Base-by-base conservation (phyloP, 768 basidiomycete species). In the Lactarius pseudohatsudake region DNA sequence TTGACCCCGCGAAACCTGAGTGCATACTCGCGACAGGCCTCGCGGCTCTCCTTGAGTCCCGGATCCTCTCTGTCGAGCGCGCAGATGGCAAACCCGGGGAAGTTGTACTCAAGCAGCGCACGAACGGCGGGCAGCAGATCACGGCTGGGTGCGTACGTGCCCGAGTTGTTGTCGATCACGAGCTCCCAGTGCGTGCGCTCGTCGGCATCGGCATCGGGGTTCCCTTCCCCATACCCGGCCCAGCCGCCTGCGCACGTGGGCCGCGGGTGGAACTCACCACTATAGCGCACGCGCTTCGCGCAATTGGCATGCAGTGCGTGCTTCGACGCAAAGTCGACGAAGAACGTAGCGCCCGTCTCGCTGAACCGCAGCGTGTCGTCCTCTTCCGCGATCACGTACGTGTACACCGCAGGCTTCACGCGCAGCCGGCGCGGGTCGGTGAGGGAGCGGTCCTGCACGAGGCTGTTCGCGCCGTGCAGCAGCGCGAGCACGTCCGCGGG, bases 301-400 rank as follows among this genome's bases (percentile, higher is more conserved):
- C 90, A 91, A 74, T 91, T 90, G 50, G 86, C 81, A 77, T 94
- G 92, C 73, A 94, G 80, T 5, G 91, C 92, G 73, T 94, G 93
- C 76, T 95, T 94, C 32, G 88, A 90, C 53, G 87, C 89, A 73
- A 93, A 89, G 76, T 93, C 90, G 67, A 92, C 90, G 72, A 92
- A 91, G 77, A 94, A 94, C 40, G 90, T 87, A 13, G 91, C 90
- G 18, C 91, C 91, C 3, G 92, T 94, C 75, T 93, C 92, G 32
- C 90, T 92, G 77, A 94, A 93, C 26, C 92, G 84, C 69, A 92
- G 81, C 10, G 89, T 83, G 67, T 91, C 85, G 76, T 91, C 91
- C 62, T 88, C 86, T 6, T 84, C 78, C 4, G 88, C 84, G 73
- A 95, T 87, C 74, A 94, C 82, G 77, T 94, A 95, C 45, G 93